These are phyloP conservation scores for Ascochyta lentis DNA, from an alignment of 2,329 filamentous ascomycete genomes.

Conservation along the genomic window DNA sequence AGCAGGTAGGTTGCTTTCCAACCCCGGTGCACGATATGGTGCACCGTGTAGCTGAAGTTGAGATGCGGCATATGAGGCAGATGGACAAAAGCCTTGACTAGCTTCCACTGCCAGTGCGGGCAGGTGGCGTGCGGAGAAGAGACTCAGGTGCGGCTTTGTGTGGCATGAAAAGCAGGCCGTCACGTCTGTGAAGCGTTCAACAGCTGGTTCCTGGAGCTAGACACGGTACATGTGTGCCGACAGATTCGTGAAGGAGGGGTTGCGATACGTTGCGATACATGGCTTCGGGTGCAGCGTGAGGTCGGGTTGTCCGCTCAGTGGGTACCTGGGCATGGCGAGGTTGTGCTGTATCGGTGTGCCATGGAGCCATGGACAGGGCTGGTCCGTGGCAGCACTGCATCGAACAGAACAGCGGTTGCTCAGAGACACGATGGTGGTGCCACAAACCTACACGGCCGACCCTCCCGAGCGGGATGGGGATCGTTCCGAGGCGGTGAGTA, in stretches of 20 bases:
- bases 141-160: conserved; percentile 16
- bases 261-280: conserved; percentile 27
- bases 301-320: conserved; percentile 38
- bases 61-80: conserved; percentile 25
- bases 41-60: conserved; percentile 14
- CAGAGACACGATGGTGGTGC: conserved; percentile 33
- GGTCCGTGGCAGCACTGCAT: conserved; percentile 24
- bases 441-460: conserved; percentile 30
- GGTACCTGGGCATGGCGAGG: conserved; percentile 33
- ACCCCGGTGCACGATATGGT: background rate
- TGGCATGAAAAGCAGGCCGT: conserved; percentile 28
- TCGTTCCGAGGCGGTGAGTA: conserved; percentile 23
- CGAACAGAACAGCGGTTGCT: conserved; percentile 23
- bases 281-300: conserved; percentile 22
- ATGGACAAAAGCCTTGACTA: conserved; percentile 40
- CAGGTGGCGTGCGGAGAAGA: conserved; percentile 28
- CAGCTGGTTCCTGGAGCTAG: conserved; percentile 25
- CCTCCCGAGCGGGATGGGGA: conserved; percentile 24
- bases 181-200: conserved; percentile 23
- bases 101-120: conserved; percentile 31
- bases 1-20: conserved; percentile 6
- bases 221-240: conserved; percentile 23
- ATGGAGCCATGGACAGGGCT: conserved; percentile 16
- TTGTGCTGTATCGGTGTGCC: conserved; percentile 25
- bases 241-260: conserved; percentile 23